Evolutionary conservation across 148 eudicot species (phyloP), one percentile per base, ranked within the genome.

Genomic region (Rheum nobile): DNA sequence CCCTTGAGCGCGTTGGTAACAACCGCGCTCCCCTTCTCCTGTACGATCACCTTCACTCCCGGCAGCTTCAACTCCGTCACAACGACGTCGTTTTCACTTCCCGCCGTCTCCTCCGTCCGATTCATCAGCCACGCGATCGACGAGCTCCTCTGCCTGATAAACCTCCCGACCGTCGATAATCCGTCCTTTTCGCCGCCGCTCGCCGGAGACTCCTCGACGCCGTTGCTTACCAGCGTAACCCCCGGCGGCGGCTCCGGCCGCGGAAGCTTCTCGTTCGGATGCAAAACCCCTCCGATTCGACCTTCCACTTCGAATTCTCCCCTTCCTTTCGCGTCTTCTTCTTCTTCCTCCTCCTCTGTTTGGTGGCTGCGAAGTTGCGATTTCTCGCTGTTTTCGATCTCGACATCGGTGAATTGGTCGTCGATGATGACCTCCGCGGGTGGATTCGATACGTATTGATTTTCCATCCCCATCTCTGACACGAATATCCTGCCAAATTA

Each of bases 61-160:
- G 91, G 77, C 1, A 94, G 75, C 6, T 77, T 78, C 74, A 91
- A 83, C 88, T 91, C 97, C 67, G 93, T 93, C 57, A 89, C 96
- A 0, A 38, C 59, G 69, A 31, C 42, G 72, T 29, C 43, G 39
- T 67, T 38, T 34, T 67, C 38, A 9, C 39, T 29, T 35, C 38
- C 70, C n/a, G 38, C 39, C n/a, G 70, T 13, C n/a, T 76, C 57
- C 0, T 72, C 82, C 28, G 74, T 78, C 43, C 79, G 39, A 1
- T 80, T 76, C 28, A 89, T 34, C 35, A 86, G 74, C 75, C 80
- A 86, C 14, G 90, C 82, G 1, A 94, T 78, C 43, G 85, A 90
- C 24, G 80, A 77, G 74, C 85, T 85, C 73, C 88, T 85, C 71
- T 92, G 86, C 12, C 84, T 75, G 5, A 94, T 43, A 77, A 84